Base-by-base conservation (phyloP, 192 early-diverging fungal species). In the Coemansia erecta region DNA sequence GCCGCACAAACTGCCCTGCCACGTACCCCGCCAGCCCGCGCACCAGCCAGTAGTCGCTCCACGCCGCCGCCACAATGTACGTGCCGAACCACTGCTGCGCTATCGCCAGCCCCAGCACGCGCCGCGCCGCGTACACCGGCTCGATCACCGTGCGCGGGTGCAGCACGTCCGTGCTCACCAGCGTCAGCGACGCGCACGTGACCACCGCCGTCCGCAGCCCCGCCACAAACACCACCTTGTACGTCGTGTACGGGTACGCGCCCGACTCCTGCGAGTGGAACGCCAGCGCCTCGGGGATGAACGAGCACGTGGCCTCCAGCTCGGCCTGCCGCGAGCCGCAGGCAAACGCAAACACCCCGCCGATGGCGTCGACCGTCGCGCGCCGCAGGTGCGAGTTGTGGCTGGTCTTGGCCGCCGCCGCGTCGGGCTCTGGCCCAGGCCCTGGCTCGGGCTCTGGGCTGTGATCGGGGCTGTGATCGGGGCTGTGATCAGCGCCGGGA, bases 71-170 rank as follows among this genome's bases (percentile, higher is more conserved):
- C 33, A 79, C 65, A 40, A 99, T 85, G 62, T 89, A 93, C 17
- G 90, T 85, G 11, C 95, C 95, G 71, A 98, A 95, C 95, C 95
- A 99, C 83, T 99, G 97, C 43, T 85, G 72, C 17, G 90, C 90
- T 6, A 97, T 64, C 0, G 85, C 86, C 41, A 85, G 68, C 17
- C 84, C 85, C 42, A 99, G 63, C 21, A 71, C 51, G 7, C 83
- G 84, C 45, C 93, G 83, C 3, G 92, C 91, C 50, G 90, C 89
- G 60, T 91, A 97, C 6, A 84, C 85, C 64, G 93, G 92, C 62
- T 99, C 97, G 66, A 98, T 92, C 12, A 92, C 80, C 41, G 83
- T 74, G 19, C 83, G 75, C 10, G 84, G 70, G 48, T 96, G 82
- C 26, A 99, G 73, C 17, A 97, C 63, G 0, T 77, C 65, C 0